Percentiles rank a stretch among this genome's conserved stretches.
These are phyloP conservation scores for Aureobasidium sp. DNA, from an alignment of 2,329 filamentous ascomycete species.

Conservation along the genomic window DNA sequence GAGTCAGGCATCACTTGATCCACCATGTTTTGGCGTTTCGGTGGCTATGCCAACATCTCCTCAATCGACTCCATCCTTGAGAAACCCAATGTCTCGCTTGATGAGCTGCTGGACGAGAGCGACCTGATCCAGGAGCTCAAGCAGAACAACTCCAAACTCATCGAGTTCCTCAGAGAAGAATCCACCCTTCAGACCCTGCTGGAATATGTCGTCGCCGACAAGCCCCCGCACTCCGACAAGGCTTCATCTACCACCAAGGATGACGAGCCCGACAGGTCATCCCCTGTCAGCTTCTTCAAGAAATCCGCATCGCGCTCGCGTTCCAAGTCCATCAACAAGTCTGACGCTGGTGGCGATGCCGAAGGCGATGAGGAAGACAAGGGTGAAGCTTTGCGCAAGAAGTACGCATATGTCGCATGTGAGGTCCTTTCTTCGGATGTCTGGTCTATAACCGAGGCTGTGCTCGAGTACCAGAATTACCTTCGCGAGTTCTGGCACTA, in stretches of 20 bases:
- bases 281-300: conserved; percentile 40
- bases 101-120: conserved; percentile 91
- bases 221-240: conserved; percentile 39
- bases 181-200: conserved; percentile 76
- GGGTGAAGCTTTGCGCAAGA: conserved; percentile 81
- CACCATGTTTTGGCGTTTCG: conserved; percentile 98
- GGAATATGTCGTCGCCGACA: conserved; percentile 83
- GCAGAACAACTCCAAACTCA: conserved; percentile 94
- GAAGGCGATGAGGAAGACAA: conserved; percentile 54
- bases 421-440: conserved; percentile 93
- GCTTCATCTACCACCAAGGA: conserved; percentile 23
- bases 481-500: conserved; percentile 88
- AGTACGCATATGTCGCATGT: conserved; percentile 87
- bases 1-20: conserved; percentile 20
- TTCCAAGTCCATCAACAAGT: conserved; percentile 37
- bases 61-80: conserved; percentile 95
- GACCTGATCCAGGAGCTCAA: conserved; percentile 97
- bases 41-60: conserved; percentile 95
- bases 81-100: conserved; percentile 86
- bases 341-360: conserved; percentile 27
- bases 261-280: conserved; percentile 37
- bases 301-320: conserved; percentile 37
- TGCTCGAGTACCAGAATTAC: conserved; percentile 75
- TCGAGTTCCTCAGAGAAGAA: conserved; percentile 89
- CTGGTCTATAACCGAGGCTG: conserved; percentile 90